Base-by-base conservation (phyloP, 169 alveolate species). In the Cryptosporidium tyzzeri region DNA sequence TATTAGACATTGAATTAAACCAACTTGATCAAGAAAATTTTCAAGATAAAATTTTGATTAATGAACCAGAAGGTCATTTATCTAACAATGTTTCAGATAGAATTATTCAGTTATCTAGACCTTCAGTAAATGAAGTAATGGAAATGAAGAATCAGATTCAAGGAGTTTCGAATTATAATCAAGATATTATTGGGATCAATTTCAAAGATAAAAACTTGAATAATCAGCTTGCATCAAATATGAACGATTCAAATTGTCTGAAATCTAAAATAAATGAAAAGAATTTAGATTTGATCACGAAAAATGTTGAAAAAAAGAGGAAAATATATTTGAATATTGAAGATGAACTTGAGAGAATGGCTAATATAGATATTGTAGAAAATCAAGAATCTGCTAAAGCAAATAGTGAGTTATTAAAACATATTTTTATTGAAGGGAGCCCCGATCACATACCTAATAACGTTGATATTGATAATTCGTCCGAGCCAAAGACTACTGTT, bases 311-410 rank as follows among this genome's bases (percentile, higher is more conserved):
- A 26, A 39, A 45, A 70, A 70, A 37, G 41, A 26, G 29, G 5
- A 71, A 26, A 31, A 12, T 21, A 7, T 33, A 6, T 16, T 29
- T 80, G 23, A 44, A 80, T 50, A 62, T 80, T 80, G 69, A 80
- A n/a, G 89, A 80, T n/a, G 89, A 80, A 44, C 75, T 80, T 14
- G 80, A 80, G 29, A 80, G 12, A 33, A 80, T 80, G 89, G 89
- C 75, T 12, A 44, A 21, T 10, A 41, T 44, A 9, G 89, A 80
- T 23, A 12, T 55, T n/a, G 10, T 16, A n/a, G 80, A 62, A 35
- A 44, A 59, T 50, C 55, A 31, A 10, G 31, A 26, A 16, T 61
- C 8, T 12, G 14, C 12, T 67, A 48, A 80, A 2, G 10, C 53
- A 16, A 48, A 61, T n/a, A 29, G 45, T n/a, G 45, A 62, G 8